Evolutionary conservation across 2,329 filamentous ascomycete genomes (phyloP), one percentile per base, ranked within the genome.

Genomic region (Blastomyces percursus): DNA sequence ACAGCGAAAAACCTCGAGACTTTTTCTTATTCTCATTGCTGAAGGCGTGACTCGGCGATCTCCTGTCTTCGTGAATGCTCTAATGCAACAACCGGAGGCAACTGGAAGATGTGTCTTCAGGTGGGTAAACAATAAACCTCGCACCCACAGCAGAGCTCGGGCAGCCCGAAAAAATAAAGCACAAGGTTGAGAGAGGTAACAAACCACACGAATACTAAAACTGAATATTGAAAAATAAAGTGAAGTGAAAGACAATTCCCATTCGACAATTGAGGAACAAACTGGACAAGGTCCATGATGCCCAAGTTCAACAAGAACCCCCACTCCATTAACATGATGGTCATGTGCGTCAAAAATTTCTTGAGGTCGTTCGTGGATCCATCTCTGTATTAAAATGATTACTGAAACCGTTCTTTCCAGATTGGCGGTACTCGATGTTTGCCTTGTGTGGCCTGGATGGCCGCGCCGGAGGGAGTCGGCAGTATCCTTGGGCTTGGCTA

Each of bases 401-500:
- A 14, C 14, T 51, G 4, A 21, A 32, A 48, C 8, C 42, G 57
- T 19, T 63, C 52, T 63, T 55, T 54, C 65, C 65, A 61, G 46
- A 60, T 60, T 66, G 65, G 65, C 63, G 63, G 63, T 62, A 66
- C 61, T 61, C 58, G 35, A 32, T 46, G 55, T 51, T 60, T 38
- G 51, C 50, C 32, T 61, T 61, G 44, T 56, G 16, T 65, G 40
- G 56, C 48, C 38, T 62, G 51, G 48, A 58, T 54, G 32, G 40
- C 42, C 44, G 40, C 44, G 40, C 40, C 59, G 5, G 61, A 46
- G 24, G 21, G 35, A 44, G 19, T 44, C 21, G 27, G 19, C 27
- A 40, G 42, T 32, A 30, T 14, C 54, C n/a, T 56, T 56, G 16
- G 21, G 27, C 21, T 27, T 50, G 8, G 14, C 19, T 19, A 5